Evolutionary conservation across 768 basidiomycete species (phyloP).

Genomic region (Cubamyces lactineus): DNA sequence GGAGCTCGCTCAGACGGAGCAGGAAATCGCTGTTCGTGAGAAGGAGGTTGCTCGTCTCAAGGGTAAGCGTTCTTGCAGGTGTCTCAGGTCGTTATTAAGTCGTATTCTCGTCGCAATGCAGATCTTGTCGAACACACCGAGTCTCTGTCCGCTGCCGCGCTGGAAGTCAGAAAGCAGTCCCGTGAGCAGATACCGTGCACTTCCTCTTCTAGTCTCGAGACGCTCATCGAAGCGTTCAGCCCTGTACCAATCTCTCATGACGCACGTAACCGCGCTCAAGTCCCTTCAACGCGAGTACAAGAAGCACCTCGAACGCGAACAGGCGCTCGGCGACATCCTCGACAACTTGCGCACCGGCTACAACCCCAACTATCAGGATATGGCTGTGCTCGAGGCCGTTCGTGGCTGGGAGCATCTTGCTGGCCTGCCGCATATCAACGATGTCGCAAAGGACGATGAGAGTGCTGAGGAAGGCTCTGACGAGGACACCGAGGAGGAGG

Average conservation of each 20-base stretch:
- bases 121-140: conserved; percentile 81
- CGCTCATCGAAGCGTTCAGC: conserved; percentile 49
- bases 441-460: conserved; percentile 53
- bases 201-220: not conserved
- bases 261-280: conserved; percentile 75
- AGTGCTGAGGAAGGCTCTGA: conserved; percentile 34
- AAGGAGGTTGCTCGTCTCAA: conserved; percentile 73
- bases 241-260: conserved; percentile 72
- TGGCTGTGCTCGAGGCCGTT: conserved; percentile 97
- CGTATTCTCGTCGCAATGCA: conserved; percentile 32
- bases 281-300: conserved; percentile 75
- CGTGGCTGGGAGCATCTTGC: conserved; percentile 87
- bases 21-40: conserved; percentile 65
- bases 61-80: too few species aligned
- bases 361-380: conserved; percentile 99
- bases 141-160: conserved; percentile 73
- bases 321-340: conserved; percentile 81
- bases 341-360: conserved; percentile 80
- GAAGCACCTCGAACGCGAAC: conserved; percentile 74
- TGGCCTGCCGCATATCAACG: conserved; percentile 71
- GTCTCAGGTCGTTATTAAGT: too few species aligned
- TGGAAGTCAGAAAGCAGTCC: conserved; percentile 85
- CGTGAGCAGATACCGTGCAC: conserved; percentile 52
- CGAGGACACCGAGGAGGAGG: conserved; percentile 31
- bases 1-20: conserved; percentile 52